Percentiles rank a stretch among this genome's conserved stretches.
Conservation (phyloP, 2,329 filamentous ascomycete species). For the Aspergillus felis region DNA sequence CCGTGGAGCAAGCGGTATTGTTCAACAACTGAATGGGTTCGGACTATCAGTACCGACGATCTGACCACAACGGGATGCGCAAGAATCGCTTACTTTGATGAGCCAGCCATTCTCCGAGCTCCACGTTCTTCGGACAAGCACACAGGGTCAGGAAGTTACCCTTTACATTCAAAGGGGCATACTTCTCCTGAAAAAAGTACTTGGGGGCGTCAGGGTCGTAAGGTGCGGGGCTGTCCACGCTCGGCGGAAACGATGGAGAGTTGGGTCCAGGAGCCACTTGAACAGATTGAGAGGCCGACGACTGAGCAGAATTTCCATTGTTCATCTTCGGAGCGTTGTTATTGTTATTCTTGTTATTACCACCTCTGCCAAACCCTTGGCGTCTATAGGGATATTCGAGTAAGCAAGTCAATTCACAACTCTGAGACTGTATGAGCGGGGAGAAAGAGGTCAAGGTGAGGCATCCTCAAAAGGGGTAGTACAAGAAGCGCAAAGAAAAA, state of each 20-base stretch:
- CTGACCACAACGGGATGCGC: not conserved
- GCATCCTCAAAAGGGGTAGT: conserved; percentile 3
- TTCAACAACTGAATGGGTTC: conserved; percentile 68
- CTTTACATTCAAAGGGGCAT: conserved; percentile 82
- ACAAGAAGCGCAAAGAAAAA: conserved; percentile 4
- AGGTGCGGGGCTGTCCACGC: conserved; percentile 31
- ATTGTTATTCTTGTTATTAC: conserved; percentile 42
- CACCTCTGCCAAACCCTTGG: conserved; percentile 47
- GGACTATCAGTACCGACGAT: conserved; percentile 6
- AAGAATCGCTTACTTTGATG: conserved; percentile 70
- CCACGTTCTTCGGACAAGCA: conserved; percentile 86
- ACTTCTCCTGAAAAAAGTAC: conserved; percentile 51
- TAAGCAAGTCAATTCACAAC: conserved; percentile 25
- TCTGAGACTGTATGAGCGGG: conserved; percentile 4
- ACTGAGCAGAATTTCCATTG: conserved; percentile 29
- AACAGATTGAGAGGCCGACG: conserved; percentile 26
- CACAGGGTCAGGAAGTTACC: conserved; percentile 97
- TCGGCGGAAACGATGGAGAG: conserved; percentile 39
- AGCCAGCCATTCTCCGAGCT: conserved; percentile 92
- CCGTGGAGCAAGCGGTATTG: conserved; percentile 86
- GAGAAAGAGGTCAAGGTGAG: not conserved
- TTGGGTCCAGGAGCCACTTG: conserved; percentile 31
- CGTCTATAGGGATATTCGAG: conserved; percentile 33
- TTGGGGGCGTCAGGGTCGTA: conserved; percentile 44
- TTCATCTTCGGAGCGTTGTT: conserved; percentile 39